Percentiles rank a stretch among this genome's conserved stretches.
phyloP scores from a whole-genome alignment of 2,329 filamentous ascomycete genomes.

The Diaporthe sp. region DNA sequence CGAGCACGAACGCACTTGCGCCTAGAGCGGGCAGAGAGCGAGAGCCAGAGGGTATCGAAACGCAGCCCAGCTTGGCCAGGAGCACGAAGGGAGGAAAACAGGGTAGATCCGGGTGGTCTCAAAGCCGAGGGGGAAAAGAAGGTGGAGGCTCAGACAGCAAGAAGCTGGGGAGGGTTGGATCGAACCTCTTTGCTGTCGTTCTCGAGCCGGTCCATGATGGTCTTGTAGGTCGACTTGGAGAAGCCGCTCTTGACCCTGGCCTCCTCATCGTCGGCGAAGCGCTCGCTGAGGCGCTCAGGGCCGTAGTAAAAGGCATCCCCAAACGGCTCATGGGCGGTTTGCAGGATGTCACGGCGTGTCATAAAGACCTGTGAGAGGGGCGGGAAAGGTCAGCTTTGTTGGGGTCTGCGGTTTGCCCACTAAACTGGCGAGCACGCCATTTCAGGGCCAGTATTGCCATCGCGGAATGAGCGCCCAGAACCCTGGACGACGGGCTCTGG shows the following conservation, averaged over 20 bases:
- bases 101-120: background rate
- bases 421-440: constrained; percentile 41
- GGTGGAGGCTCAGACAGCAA: constrained; percentile 42
- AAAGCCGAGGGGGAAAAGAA: constrained; percentile 40
- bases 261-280: constrained; percentile 79
- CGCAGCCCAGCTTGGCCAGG: constrained; percentile 13
- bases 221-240: constrained; percentile 77
- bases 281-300: constrained; percentile 84
- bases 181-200: constrained; percentile 80
- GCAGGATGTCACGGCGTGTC: constrained; percentile 86
- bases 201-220: constrained; percentile 83
- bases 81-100: background rate
- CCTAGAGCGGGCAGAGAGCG: background rate
- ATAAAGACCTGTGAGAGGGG: constrained; percentile 84
- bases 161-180: constrained; percentile 41
- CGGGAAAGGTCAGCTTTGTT: constrained; percentile 5
- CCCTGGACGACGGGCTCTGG: constrained; percentile 30
- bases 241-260: constrained; percentile 75
- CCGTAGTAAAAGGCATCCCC: constrained; percentile 97
- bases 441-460: constrained; percentile 35
- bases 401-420: constrained; percentile 11
- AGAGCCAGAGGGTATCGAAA: constrained; percentile 5
- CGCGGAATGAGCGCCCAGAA: constrained; percentile 21
- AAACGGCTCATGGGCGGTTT: constrained; percentile 95
- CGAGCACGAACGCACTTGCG: constrained; percentile 29